These are phyloP conservation scores for Misopates orontium DNA, from an alignment of 257 asterid species.

Conservation along the genomic window DNA sequence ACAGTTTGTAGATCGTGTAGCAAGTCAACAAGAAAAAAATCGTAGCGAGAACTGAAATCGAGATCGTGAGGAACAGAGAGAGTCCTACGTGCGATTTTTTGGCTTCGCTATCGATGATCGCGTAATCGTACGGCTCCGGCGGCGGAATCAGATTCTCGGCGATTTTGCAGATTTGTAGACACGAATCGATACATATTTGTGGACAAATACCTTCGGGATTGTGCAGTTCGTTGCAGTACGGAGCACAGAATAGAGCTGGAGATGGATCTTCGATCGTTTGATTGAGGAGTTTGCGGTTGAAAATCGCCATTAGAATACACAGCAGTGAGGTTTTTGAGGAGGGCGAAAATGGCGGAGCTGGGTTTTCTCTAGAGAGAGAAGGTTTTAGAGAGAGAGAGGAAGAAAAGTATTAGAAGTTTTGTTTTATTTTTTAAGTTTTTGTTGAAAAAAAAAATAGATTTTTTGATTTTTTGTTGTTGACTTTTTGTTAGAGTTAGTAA, in stretches of 20 bases:
- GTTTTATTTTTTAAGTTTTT: too few species aligned
- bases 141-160: neutral
- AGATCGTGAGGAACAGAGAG: slow-evolving; percentile 36
- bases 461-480: too few species aligned
- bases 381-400: too few species aligned
- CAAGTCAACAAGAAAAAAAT: slow-evolving; percentile 41
- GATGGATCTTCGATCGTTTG: neutral
- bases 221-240: slow-evolving; percentile 14
- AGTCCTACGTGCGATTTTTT: slow-evolving; percentile 14
- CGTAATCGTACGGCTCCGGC: slow-evolving; percentile 30
- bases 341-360: neutral
- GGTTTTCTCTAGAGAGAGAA: too few species aligned
- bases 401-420: too few species aligned
- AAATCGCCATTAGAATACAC: neutral
- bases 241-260: slow-evolving; percentile 9
- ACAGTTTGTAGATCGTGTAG: slow-evolving; percentile 45
- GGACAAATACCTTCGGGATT: slow-evolving; percentile 34
- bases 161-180: slow-evolving; percentile 30
- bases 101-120: too few species aligned
- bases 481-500: too few species aligned
- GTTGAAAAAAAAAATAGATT: too few species aligned
- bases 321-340: too few species aligned
- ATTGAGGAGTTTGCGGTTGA: too few species aligned
- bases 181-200: slow-evolving; percentile 13
- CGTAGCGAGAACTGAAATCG: slow-evolving; percentile 45